phyloP scores from a whole-genome alignment of 306 rosid species.

The Acacia confusa region DNA sequence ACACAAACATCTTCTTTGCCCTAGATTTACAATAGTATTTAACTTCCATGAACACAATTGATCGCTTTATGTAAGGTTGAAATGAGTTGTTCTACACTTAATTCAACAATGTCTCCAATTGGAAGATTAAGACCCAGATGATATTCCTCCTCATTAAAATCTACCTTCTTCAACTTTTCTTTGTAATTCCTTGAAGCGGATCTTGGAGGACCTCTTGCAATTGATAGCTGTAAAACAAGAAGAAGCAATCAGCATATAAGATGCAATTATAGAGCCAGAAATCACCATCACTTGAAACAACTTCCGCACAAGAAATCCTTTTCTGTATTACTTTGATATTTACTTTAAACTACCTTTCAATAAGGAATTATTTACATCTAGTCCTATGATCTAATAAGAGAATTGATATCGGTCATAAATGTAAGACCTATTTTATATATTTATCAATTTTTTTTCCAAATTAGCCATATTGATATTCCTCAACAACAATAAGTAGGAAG shows the following conservation, averaged over 20 bases:
- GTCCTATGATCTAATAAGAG: too few species aligned
- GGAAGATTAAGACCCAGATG: constrained; percentile 67
- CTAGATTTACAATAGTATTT: neutral
- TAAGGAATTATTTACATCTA: neutral
- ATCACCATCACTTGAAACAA: neutral
- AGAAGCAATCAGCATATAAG: neutral
- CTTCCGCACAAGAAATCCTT: neutral
- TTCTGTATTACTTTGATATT: neutral
- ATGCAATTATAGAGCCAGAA: neutral
- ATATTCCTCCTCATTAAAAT: constrained; percentile 58
- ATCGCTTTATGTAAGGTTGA: constrained; percentile 32
- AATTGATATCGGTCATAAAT: too few species aligned
- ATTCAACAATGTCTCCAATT: constrained; percentile 43
- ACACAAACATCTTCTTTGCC: neutral
- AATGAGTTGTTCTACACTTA: constrained; percentile 61
- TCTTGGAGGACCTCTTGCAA: constrained; percentile 76
- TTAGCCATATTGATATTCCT: too few species aligned
- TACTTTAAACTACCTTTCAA: neutral
- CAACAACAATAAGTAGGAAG: too few species aligned
- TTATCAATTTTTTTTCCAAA: too few species aligned
- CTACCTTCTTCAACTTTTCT: constrained; percentile 47
- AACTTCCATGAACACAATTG: constrained; percentile 12
- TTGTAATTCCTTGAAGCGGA: constrained; percentile 56
- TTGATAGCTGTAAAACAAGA: constrained; percentile 47
- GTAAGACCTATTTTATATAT: too few species aligned